Evolutionary conservation across 805 yeast genomes (phyloP), one percentile per base, ranked within the genome.

Genomic region (Zygosaccharomyces gambellarensis): DNA sequence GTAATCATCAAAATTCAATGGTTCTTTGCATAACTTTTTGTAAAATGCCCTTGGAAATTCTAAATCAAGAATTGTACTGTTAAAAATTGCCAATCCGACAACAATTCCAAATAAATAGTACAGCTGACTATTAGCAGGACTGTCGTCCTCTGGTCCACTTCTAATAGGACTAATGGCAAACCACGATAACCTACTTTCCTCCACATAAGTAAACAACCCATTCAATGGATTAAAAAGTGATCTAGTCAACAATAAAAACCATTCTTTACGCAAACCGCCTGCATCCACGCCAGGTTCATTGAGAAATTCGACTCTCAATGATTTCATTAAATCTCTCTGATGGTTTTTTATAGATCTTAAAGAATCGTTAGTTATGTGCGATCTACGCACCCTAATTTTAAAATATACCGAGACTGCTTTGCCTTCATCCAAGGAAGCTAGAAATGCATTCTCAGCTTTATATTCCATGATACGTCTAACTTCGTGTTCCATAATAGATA

Each of bases 271-370:
- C 50, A 92, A 74, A 0, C 99, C 99, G 2, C 99, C 98, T 0
- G 90, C 97, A 70, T 92, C 99, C 21, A 92, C 79, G 0, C 98
- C 99, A 0, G 90, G 95, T 62, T 92, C 99, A 51, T 83, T 83
- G 3, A 84, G 70, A 64, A 94, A 92, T 58, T 87, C 90, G 7
- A 94, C 84, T 53, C 81, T 77, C 28, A 92, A 67, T 1, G 88
- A 78, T 61, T 90, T 90, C 58, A 85, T 81, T 50, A 90, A 72
- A 59, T 87, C 87, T 9, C 65, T 64, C 38, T 72, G 74, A 57
- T 80, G 80, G 3, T 73, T 67, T 56, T 81, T 77, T 31, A 85
- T 79, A 29, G 80, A 75, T 6, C 79, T 70, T 39, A 94, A 66
- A 1, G 97, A 89, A 64, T 92, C 99, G 39, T 76, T 77, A 0